A percentile compares a stretch with the other conserved stretches of the same genome.
Evolutionary conservation across 2,329 filamentous ascomycete species (phyloP).

Genomic region (Ceratocystis diversiconidia): DNA sequence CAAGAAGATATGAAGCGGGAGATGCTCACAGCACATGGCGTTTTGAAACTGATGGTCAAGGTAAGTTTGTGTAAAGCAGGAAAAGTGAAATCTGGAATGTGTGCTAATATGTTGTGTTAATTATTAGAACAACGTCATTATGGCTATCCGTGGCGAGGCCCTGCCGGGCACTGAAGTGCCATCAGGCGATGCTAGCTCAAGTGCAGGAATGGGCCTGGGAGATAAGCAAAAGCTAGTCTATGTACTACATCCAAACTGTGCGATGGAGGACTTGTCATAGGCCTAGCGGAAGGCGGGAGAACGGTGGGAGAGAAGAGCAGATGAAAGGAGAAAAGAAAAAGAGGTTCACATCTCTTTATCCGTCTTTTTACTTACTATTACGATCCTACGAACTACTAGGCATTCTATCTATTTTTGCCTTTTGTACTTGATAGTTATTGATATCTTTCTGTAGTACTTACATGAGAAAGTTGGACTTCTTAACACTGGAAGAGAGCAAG

Average conservation of each 20-base stretch:
- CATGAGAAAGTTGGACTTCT: no score
- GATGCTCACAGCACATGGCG: conserved; percentile 60
- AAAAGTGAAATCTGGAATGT: conserved; percentile 18
- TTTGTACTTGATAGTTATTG: no score
- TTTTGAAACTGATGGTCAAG: conserved; percentile 92
- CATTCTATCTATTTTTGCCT: no score
- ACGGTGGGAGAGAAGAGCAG: background rate
- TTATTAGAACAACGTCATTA: conserved; percentile 66
- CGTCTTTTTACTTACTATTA: background rate
- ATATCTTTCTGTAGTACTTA: no score
- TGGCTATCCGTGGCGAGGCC: conserved; percentile 56
- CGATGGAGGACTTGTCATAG: conserved; percentile 48
- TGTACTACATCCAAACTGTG: conserved; percentile 87
- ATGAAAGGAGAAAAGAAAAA: background rate
- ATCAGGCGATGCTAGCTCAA: conserved; percentile 23
- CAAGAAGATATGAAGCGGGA: conserved; percentile 73
- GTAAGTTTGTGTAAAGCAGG: conserved; percentile 36
- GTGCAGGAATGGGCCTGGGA: conserved; percentile 22
- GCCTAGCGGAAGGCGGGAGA: background rate
- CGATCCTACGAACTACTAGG: no score
- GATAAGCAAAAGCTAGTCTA: conserved; percentile 49
- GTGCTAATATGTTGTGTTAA: conserved; percentile 31
- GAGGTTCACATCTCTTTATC: background rate
- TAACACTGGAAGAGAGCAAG: no score
- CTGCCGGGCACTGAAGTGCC: conserved; percentile 36